Evolutionary conservation across 495 filamentous ascomycete species (phyloP), one percentile per base, ranked within the genome.

Genomic region (Hyaloscypha finlandica): DNA sequence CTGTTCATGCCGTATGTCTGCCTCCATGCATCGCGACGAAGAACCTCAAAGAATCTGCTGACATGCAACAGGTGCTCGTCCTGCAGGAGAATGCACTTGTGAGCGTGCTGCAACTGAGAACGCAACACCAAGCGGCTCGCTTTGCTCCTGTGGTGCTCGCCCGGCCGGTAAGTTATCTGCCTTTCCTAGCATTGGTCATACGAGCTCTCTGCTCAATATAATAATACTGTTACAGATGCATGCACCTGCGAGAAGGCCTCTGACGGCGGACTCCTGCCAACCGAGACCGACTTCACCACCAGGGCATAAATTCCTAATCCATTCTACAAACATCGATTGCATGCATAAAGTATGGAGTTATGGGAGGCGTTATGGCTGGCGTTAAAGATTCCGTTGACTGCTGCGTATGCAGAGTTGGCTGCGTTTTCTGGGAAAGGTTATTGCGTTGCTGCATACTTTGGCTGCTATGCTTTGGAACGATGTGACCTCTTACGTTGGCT

Each of bases 231-330:
- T 54, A 56, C 65, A 92, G 91, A 83, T 77, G 89, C 90, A 4
- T 96, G 92, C 81, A 94, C 89, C 14, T 97, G 93, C 77, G 90
- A 92, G 78, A 93, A 90, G 71, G 89, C 86, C 8, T 74, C 81
- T 45, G 84, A 83, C 63, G 81, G 83, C 66, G 79, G 78, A 42
- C 65, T 83, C 62, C 77, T 86, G 2, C 81, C 82, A 22, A 80
- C 85, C 70, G 92, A 96, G 85, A 89, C 81, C 56, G 92, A 96
- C 74, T 95, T 94, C 77, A 96, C 92, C 45, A 90, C 89, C 67
- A 85, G 85, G 78, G 68, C 74, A 77, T 72, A 81, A 76, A 72
- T 62, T 56, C 39, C 30, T 39, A 30, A 48, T 59, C 56, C 20
- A 11, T 37, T 8, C 37, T 37, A n/a, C 59, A 56, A 56, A 56